Base-by-base conservation (phyloP, 805 yeast genomes). In the Komagataella phaffii region DNA sequence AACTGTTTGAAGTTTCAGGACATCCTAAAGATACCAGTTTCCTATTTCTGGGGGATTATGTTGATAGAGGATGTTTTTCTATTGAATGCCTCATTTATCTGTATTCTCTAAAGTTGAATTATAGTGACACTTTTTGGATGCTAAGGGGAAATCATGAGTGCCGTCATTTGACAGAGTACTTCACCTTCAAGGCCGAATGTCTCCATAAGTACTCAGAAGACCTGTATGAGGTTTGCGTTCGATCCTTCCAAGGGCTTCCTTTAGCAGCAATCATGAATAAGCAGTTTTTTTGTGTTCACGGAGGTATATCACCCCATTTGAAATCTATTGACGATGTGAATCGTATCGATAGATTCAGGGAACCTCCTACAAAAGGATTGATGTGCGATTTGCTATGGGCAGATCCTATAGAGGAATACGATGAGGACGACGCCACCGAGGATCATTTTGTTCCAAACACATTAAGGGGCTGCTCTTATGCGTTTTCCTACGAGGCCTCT, bases 361-460 rank as follows among this genome's bases (percentile, higher is more conserved):
- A 89, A 63, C 96, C 96, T 24, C 98, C 99, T 6, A 85, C 96
- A 2, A 77, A 81, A 54, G 99, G 99, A 0, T 66, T 91, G 51
- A 86, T 88, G 88, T 91, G 97, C 67, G 99, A 91, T 67, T 69
- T 91, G 56, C 75, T 91, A 59, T 91, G 98, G 99, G 84, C 96
- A 0, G 98, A 91, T 66, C 99, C 99, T 0, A 71, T 84, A n/a
- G 95, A 88, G 58, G 83, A 85, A 46, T 91, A 87, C 63, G 96
- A 90, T 12, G 59, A 53, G 6, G 40, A 30, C 10, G 77, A 74
- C 54, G 71, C 68, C 36, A 62, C 69, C 2, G 60, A 61, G 17
- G 69, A 64, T 14, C 63, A 59, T 24, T 88, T 77, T 64, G 72
- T 77, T 24, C 80, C 80, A 61, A 90, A 87, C 68, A 69, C 79